Base-by-base conservation (phyloP, 2,329 filamentous ascomycete species). In the Cercospora sojina region DNA sequence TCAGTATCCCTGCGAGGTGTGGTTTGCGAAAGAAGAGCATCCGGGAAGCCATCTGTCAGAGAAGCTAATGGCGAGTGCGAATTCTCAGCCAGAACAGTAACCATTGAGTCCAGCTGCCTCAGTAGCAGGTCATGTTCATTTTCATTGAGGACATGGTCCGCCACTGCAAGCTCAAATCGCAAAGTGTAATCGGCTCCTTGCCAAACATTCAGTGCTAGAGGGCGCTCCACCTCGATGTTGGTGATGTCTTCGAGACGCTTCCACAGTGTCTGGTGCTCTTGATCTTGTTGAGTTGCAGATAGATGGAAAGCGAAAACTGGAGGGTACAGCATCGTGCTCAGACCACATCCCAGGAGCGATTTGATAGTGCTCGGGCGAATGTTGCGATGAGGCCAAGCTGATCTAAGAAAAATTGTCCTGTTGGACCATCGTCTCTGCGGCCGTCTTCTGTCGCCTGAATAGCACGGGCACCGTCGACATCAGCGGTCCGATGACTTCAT, bases 281-380 rank as follows among this genome's bases (percentile, higher is more conserved):
- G 38, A 16, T 32, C 47, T 8, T 43, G 57, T n/a, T 18, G 6
- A 12, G 27, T 18, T 13, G 23, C 59, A 27, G 47, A 49, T 38
- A 64, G 66, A 60, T 68, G 66, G 27, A 68, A 68, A 5, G 66
- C 66, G n/a, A 68, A 68, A 18, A 68, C 58, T n/a, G 66, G 64
- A 13, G 66, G 66, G 29, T 65, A 68, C 5, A 66, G 59, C 25
- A 66, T 60, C 7, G 66, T 64, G 3, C 32, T 41, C 3, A 59
- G 7, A 4, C 49, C 55, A 13, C 56, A 53, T 7, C 61, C 60
- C 12, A 68, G n/a, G 6, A 68, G 31, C 3, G 59, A 27, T 25
- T 56, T 62, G 55, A 68, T 64, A 3, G 66, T 68, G 23, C 64
- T 64, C 12, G 66, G 66, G 18, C 66, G 63, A 53, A 68, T 41